A percentile compares a stretch with the other conserved stretches of the same genome.
Conservation (phyloP, 306 rosid species). For the Fagus sylvatica region DNA sequence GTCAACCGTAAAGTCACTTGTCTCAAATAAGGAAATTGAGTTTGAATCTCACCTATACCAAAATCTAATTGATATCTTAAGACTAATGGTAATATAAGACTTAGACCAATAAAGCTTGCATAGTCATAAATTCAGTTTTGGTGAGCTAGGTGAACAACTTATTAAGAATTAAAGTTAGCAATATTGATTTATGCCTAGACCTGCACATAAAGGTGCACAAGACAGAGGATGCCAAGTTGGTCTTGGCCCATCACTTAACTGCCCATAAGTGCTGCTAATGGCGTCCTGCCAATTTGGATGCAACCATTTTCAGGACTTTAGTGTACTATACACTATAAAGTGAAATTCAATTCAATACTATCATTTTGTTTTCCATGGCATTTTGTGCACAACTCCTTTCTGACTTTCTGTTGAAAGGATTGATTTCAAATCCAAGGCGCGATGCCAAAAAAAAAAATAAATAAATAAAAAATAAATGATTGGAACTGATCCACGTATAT, state of each 20-base stretch:
- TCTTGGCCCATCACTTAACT: background rate
- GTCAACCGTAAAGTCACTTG: no score
- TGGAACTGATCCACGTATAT: no score
- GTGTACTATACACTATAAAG: background rate
- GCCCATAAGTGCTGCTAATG: no score
- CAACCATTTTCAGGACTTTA: background rate
- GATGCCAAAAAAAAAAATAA: no score
- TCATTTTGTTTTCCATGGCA: background rate
- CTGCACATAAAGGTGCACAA: background rate
- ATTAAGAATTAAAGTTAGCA: background rate
- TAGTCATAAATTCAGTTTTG: background rate
- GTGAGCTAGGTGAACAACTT: background rate
- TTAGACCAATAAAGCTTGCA: background rate
- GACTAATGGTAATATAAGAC: no score
- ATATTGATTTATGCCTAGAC: background rate
- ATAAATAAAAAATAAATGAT: no score
- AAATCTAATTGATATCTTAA: no score
- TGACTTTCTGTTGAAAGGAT: no score
- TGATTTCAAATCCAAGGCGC: no score
- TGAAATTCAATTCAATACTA: background rate
- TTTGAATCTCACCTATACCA: no score
- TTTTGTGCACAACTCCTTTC: background rate
- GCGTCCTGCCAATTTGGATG: background rate
- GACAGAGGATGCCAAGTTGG: background rate
- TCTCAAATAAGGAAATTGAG: no score